These are phyloP conservation scores for Lasiodiplodia sp. DNA, from an alignment of 2,329 filamentous ascomycete species.

Conservation along the genomic window DNA sequence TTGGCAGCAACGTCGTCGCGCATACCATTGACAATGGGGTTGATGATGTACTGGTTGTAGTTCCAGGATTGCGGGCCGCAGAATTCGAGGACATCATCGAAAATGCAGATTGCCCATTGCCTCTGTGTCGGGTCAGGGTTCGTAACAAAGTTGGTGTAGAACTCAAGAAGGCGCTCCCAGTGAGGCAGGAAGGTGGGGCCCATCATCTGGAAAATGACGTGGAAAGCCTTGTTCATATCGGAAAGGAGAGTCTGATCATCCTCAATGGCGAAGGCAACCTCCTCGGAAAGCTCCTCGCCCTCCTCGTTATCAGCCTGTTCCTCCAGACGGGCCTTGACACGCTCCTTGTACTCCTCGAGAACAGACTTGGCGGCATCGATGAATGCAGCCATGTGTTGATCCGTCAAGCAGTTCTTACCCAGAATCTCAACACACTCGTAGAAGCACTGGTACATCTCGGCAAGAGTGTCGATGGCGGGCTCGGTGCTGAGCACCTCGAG, in stretches of 20 bases:
- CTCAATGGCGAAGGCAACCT: conserved; percentile 88
- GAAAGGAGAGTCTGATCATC: conserved; percentile 96
- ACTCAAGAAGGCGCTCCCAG: conserved; percentile 85
- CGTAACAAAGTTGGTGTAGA: conserved; percentile 84
- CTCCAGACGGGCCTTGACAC: conserved; percentile 82
- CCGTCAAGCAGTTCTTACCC: conserved; percentile 80
- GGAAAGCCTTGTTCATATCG: conserved; percentile 99
- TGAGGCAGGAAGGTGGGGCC: conserved; percentile 81
- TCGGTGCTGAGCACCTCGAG: conserved; percentile 93
- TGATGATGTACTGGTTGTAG: conserved; percentile 85
- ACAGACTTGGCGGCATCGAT: conserved; percentile 86
- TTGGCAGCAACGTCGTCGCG: conserved; percentile 87
- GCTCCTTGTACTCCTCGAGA: conserved; percentile 89
- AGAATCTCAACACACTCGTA: conserved; percentile 97
- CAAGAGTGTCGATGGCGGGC: conserved; percentile 92
- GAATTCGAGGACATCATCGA: conserved; percentile 98
- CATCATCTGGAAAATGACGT: conserved; percentile 98
- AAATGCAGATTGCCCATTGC: conserved; percentile 98
- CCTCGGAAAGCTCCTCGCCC: conserved; percentile 87
- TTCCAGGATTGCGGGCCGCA: conserved; percentile 87
- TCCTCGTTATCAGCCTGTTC: conserved; percentile 86
- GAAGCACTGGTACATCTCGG: conserved; percentile 99
- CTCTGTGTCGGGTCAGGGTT: conserved; percentile 87
- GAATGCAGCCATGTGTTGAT: conserved; percentile 83
- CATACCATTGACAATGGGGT: conserved; percentile 86